These are phyloP conservation scores for Nicotiana benthamiana DNA, from an alignment of 257 asterid species.

Conservation along the genomic window DNA sequence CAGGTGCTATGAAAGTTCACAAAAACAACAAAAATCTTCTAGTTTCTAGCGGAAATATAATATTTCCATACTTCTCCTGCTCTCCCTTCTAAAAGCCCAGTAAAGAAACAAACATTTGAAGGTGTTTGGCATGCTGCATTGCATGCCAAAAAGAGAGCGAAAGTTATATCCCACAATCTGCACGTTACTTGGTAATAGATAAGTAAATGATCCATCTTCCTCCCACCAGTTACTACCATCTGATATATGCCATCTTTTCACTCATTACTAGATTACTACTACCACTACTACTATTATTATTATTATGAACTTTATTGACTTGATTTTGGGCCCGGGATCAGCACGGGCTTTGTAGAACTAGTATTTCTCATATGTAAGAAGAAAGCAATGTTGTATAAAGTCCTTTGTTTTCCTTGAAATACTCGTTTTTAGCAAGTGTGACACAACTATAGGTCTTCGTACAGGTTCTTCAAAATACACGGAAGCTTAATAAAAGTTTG, in stretches of 20 bases:
- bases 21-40: neutral
- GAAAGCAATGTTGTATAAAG: neutral
- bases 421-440: neutral
- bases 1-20: neutral
- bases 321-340: no score
- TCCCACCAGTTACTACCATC: neutral
- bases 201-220: neutral
- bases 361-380: neutral
- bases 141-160: neutral
- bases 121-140: neutral
- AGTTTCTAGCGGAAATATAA: neutral
- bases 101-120: neutral
- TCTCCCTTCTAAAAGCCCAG: neutral
- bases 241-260: neutral
- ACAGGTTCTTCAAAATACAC: neutral
- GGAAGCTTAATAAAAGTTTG: neutral
- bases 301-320: no score
- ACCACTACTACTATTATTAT: no score
- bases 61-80: neutral
- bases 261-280: no score
- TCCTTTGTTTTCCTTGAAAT: neutral
- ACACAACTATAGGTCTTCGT: neutral
- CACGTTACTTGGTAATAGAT: neutral
- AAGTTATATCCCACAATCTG: neutral
- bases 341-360: no score